Conservation (phyloP, 768 basidiomycete species). For the Leucosporidium yakuticum region DNA sequence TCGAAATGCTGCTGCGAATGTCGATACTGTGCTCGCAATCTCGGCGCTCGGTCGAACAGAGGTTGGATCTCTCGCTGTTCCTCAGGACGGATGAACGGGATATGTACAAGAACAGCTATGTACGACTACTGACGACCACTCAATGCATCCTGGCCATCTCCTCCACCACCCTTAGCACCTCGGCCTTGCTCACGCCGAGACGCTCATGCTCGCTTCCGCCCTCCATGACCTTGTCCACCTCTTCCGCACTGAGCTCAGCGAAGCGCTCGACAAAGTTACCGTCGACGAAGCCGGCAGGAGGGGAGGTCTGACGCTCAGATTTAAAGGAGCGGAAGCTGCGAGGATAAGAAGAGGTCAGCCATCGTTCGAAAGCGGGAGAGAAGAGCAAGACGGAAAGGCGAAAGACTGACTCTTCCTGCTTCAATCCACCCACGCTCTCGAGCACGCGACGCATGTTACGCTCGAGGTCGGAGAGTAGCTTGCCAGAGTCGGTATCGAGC, state of each 20-base stretch:
- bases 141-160: constrained; percentile 44
- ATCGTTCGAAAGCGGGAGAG: not conserved
- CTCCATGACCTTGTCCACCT: constrained; percentile 53
- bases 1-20: too few relatives aligned
- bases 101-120: too few relatives aligned
- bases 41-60: too few relatives aligned
- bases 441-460: constrained; percentile 62
- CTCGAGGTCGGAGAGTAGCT: constrained; percentile 64
- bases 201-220: constrained; percentile 53
- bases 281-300: constrained; percentile 72
- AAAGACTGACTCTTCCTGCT: constrained; percentile 56
- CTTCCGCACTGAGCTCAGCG: constrained; percentile 47
- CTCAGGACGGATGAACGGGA: too few relatives aligned
- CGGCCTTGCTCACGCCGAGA: constrained; percentile 49
- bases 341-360: not conserved
- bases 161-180: constrained; percentile 49
- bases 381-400: not conserved
- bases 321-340: constrained; percentile 57
- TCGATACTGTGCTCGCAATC: too few relatives aligned
- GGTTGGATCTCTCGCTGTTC: too few relatives aligned
- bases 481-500: constrained; percentile 51
- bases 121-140: too few relatives aligned
- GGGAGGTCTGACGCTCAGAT: constrained; percentile 51
- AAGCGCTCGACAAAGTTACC: constrained; percentile 76
- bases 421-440: constrained; percentile 53